phyloP scores from a whole-genome alignment of 805 yeast species.

The Candida railenensis region DNA sequence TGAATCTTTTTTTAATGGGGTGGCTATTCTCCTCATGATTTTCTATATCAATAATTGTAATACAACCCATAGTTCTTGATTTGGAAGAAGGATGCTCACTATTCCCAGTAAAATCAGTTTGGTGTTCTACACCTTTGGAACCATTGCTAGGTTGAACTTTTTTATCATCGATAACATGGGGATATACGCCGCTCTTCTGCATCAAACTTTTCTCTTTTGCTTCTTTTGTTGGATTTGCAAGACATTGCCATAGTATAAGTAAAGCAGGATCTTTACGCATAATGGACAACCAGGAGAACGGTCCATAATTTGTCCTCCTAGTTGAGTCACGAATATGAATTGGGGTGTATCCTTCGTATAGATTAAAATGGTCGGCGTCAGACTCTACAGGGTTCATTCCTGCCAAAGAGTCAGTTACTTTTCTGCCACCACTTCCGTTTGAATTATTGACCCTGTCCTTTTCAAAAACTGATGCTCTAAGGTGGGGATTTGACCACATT shows the following conservation, averaged over 20 bases:
- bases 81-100: too few relatives aligned
- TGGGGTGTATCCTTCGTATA: slow-evolving; percentile 44
- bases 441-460: background rate
- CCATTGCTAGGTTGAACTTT: background rate
- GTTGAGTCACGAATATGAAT: slow-evolving; percentile 36
- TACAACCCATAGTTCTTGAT: too few relatives aligned
- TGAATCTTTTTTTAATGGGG: background rate
- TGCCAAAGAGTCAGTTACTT: background rate
- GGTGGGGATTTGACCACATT: slow-evolving; percentile 1
- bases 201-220: background rate
- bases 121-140: too few relatives aligned
- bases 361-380: slow-evolving; percentile 35
- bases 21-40: background rate
- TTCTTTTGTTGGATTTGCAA: background rate
- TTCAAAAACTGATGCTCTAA: background rate
- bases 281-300: slow-evolving; percentile 49
- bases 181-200: background rate
- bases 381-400: slow-evolving; percentile 24
- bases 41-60: background rate
- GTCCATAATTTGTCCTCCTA: slow-evolving; percentile 49
- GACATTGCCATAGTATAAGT: slow-evolving; percentile 5
- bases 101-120: too few relatives aligned
- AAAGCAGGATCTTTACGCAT: slow-evolving; percentile 45
- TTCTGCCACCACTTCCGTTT: background rate
- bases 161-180: background rate